A percentile compares a stretch with the other conserved stretches of the same genome.
Evolutionary conservation across 345 rosid species (phyloP).

Genomic region (Hypericum perforatum): DNA sequence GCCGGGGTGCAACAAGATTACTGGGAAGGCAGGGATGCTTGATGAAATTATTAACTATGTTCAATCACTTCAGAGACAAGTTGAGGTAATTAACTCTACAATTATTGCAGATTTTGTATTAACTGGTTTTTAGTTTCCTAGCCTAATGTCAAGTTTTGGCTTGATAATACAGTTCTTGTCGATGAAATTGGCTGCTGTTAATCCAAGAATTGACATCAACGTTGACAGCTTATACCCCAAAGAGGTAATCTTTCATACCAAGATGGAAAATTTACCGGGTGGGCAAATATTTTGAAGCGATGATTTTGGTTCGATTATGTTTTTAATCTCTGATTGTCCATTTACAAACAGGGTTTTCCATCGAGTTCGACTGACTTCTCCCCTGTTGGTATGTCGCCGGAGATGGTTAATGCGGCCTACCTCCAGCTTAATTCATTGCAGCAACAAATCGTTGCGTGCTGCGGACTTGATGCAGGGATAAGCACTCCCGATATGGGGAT

Average conservation of each 20-base stretch:
- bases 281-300: background rate
- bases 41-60: conserved; percentile 88
- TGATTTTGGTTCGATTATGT: too few species aligned
- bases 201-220: conserved; percentile 49
- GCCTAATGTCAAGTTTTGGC: background rate
- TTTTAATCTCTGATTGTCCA: background rate
- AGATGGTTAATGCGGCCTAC: conserved; percentile 36
- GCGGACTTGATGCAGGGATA: conserved; percentile 42
- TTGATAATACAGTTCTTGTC: conserved; percentile 47
- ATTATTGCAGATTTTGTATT: background rate
- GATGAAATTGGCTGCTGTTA: conserved; percentile 60
- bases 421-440: conserved; percentile 43
- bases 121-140: background rate
- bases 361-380: conserved; percentile 27
- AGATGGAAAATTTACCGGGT: background rate
- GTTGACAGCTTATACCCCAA: conserved; percentile 37
- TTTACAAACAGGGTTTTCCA: conserved; percentile 27
- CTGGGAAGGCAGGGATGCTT: conserved; percentile 78
- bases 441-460: conserved; percentile 34
- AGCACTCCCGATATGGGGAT: conserved; percentile 36
- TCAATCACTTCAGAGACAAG: conserved; percentile 71
- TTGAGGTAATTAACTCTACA: conserved; percentile 33
- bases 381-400: conserved; percentile 38
- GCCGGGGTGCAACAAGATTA: conserved; percentile 62
- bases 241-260: conserved; percentile 29